Evolutionary conservation across 2,329 filamentous ascomycete species (phyloP), one percentile per base, ranked within the genome.

Genomic region (Nannizzia gypsea): DNA sequence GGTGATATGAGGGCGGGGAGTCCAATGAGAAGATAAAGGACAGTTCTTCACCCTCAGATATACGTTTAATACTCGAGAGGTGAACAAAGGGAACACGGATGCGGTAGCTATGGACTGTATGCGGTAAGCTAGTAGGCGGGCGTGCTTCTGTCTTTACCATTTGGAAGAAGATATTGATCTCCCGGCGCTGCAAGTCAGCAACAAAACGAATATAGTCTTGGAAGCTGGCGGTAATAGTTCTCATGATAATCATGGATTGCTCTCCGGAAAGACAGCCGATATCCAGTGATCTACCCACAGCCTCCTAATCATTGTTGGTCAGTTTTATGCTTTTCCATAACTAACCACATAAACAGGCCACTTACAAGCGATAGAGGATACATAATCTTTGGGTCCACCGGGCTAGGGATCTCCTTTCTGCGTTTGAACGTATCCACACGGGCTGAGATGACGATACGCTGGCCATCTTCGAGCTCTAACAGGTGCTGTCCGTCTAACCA

Each of bases 221-320:
- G 2, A 44, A 56, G 3, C 61, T 63, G 3, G 69, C 59, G 13
- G 65, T 63, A 5, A 77, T 66, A 1, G 75, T 78, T 58, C 79
- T 80, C 78, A 88, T 81, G 6, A 77, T 71, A 68, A 85, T 80
- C 78, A 90, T 83, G 0, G 76, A 74, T 2, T 72, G 74, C 3
- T 81, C 77, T 0, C 77, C 72, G 1, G 79, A 65, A 72, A 83
- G 77, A 44, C 83, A 75, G 0, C 88, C 87, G 64, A 90, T 86
- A 17, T 83, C 78, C 1, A 90, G 66, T 0, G 72, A 74, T 1
- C 68, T 65, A 2, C 80, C 74, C 1, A 70, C 66, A 1, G 84
- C 63, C 15, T 67, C 74, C 70, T 81, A 71, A n/a, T 42, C 8
- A 31, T 24, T n/a, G 22, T 28, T 6, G 8, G 48, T 52, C 28